Conservation (phyloP, 2,329 filamentous ascomycete genomes). For the Penicillium palitans region DNA sequence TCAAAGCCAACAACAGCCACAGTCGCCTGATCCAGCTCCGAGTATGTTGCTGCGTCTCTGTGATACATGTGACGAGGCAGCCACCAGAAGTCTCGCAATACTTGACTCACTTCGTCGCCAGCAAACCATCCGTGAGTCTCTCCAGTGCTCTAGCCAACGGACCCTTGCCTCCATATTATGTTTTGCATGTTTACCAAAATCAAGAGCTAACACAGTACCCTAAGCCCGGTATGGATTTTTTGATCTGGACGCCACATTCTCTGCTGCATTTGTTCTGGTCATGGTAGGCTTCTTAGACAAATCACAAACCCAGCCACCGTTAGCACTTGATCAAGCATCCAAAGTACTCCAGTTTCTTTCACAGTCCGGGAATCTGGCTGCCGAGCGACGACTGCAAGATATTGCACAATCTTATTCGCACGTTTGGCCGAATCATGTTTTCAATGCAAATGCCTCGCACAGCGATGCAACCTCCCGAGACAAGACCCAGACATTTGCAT, state of each 20-base stretch:
- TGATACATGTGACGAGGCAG: conserved; percentile 25
- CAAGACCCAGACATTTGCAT: background rate
- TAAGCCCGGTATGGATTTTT: conserved; percentile 24
- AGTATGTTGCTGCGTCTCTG: conserved; percentile 16
- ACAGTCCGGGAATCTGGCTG: conserved; percentile 19
- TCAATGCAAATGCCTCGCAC: background rate
- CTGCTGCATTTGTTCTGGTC: conserved; percentile 25
- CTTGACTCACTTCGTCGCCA: conserved; percentile 18
- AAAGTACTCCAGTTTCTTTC: conserved; percentile 19
- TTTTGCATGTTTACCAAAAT: background rate
- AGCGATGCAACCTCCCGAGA: background rate
- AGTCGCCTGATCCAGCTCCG: conserved; percentile 4
- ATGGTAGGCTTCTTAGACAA: conserved; percentile 21
- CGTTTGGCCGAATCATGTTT: conserved; percentile 18
- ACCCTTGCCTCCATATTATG: too few species aligned
- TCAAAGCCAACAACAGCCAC: conserved; percentile 9
- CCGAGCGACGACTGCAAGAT: conserved; percentile 21
- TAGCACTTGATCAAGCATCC: conserved; percentile 18
- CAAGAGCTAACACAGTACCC: background rate
- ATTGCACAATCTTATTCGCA: conserved; percentile 20
- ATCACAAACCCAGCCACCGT: conserved; percentile 10
- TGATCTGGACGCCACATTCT: conserved; percentile 26
- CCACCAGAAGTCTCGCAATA: conserved; percentile 22
- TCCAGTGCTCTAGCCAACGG: too few species aligned
- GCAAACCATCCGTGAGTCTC: conserved; percentile 18